These are phyloP conservation scores for Daldinia sp. DNA, from an alignment of 2,329 filamentous ascomycete species.

Conservation along the genomic window DNA sequence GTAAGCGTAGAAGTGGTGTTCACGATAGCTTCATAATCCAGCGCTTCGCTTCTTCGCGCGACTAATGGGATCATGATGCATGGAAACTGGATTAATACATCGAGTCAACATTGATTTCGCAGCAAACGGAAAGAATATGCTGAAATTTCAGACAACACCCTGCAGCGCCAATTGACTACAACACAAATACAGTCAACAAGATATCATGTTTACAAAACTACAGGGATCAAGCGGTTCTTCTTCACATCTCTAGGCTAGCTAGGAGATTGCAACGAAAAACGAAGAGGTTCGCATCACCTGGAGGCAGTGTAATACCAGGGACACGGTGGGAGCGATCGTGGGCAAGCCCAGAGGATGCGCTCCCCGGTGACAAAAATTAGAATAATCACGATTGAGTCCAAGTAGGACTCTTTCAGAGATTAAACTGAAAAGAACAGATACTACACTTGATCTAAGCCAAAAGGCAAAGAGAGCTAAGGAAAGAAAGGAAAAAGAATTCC, in stretches of 20 bases:
- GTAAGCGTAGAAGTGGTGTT: too few species aligned
- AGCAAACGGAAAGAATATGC: too few species aligned
- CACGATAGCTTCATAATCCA: too few species aligned
- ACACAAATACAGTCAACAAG: not conserved
- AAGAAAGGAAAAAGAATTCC: slow-evolving; percentile 18
- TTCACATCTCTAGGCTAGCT: slow-evolving; percentile 21
- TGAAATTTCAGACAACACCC: too few species aligned
- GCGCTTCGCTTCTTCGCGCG: too few species aligned
- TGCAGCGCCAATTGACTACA: too few species aligned
- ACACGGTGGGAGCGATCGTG: slow-evolving; percentile 34
- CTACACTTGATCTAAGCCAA: slow-evolving; percentile 39
- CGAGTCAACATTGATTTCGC: too few species aligned
- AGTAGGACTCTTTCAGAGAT: slow-evolving; percentile 37
- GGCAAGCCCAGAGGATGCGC: slow-evolving; percentile 35
- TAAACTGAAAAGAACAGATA: slow-evolving; percentile 40
- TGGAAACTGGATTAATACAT: too few species aligned
- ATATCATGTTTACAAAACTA: not conserved
- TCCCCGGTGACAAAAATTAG: slow-evolving; percentile 30
- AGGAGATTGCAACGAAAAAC: slow-evolving; percentile 28
- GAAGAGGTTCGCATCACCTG: slow-evolving; percentile 29
- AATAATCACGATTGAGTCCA: slow-evolving; percentile 36
- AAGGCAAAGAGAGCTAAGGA: slow-evolving; percentile 37
- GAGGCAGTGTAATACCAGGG: slow-evolving; percentile 38
- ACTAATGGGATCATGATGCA: too few species aligned
- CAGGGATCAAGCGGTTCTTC: slow-evolving; percentile 22